phyloP scores from a whole-genome alignment of 148 eudicot genomes.

The Persicaria maculosa region DNA sequence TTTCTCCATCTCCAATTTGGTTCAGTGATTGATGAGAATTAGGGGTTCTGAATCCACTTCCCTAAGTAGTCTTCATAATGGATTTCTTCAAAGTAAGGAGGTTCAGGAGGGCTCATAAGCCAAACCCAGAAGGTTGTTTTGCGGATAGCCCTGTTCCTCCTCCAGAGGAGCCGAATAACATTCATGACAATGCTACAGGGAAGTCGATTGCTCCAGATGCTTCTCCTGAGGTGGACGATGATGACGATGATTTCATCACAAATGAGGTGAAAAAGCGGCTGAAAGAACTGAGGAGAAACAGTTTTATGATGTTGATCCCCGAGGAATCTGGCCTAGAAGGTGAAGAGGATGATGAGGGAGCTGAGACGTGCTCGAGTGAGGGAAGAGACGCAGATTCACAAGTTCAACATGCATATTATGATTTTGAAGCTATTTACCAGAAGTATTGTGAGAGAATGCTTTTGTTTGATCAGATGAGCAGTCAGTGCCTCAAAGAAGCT shows the following conservation, averaged over 20 bases:
- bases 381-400: slow-evolving; percentile 70
- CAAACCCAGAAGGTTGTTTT: slow-evolving; percentile 25
- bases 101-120: slow-evolving; percentile 54
- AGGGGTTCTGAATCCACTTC: neutral
- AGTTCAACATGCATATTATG: slow-evolving; percentile 67
- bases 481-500: slow-evolving; percentile 70
- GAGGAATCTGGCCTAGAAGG: slow-evolving; percentile 67
- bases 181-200: slow-evolving; percentile 31
- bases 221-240: slow-evolving; percentile 51
- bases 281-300: slow-evolving; percentile 86
- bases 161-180: slow-evolving; percentile 42
- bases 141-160: slow-evolving; percentile 44
- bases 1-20: neutral
- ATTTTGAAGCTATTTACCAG: slow-evolving; percentile 70
- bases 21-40: neutral
- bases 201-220: slow-evolving; percentile 45
- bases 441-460: slow-evolving; percentile 86
- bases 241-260: slow-evolving; percentile 78
- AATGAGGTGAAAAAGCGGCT: slow-evolving; percentile 89
- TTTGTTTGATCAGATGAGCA: slow-evolving; percentile 64
- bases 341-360: slow-evolving; percentile 59
- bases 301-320: slow-evolving; percentile 93
- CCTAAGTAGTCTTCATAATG: slow-evolving; percentile 26
- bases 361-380: slow-evolving; percentile 69
- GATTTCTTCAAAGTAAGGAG: slow-evolving; percentile 61